phyloP scores from a whole-genome alignment of 1,139 yeast genomes.

The Blastobotrys malaysiensis region DNA sequence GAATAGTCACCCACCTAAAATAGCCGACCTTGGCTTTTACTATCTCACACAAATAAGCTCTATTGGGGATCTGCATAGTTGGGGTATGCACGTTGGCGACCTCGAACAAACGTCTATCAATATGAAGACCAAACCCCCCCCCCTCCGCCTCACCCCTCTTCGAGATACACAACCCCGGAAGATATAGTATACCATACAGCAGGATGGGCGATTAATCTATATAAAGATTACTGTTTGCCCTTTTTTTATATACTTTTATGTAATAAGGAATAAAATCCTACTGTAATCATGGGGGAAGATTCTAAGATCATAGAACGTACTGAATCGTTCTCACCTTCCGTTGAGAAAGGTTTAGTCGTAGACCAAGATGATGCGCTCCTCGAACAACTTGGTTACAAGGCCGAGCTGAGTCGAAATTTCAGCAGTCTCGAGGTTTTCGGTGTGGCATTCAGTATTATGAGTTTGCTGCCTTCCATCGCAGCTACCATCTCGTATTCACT shows the following conservation, averaged over 20 bases:
- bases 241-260: not conserved
- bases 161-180: not conserved
- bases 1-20: no score
- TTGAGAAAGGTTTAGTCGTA: conserved; percentile 4
- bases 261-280: not conserved
- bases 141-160: not conserved
- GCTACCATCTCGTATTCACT: conserved; percentile 37
- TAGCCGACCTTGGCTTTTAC: not conserved
- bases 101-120: not conserved
- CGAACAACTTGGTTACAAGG: conserved; percentile 57
- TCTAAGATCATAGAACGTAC: not conserved
- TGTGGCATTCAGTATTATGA: conserved; percentile 62
- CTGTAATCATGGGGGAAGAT: not conserved
- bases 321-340: conserved; percentile 12
- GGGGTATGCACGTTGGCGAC: not conserved
- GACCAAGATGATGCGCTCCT: conserved; percentile 29
- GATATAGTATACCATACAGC: no score
- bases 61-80: not conserved
- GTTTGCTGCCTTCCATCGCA: conserved; percentile 61
- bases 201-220: no score
- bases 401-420: conserved; percentile 62
- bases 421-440: conserved; percentile 55
- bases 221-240: not conserved
- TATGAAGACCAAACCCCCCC: not conserved
- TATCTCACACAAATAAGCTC: not conserved